Evolutionary conservation across 176 grass and related monocot genomes (phyloP).

Genomic region (Tillandsia fasciculata): DNA sequence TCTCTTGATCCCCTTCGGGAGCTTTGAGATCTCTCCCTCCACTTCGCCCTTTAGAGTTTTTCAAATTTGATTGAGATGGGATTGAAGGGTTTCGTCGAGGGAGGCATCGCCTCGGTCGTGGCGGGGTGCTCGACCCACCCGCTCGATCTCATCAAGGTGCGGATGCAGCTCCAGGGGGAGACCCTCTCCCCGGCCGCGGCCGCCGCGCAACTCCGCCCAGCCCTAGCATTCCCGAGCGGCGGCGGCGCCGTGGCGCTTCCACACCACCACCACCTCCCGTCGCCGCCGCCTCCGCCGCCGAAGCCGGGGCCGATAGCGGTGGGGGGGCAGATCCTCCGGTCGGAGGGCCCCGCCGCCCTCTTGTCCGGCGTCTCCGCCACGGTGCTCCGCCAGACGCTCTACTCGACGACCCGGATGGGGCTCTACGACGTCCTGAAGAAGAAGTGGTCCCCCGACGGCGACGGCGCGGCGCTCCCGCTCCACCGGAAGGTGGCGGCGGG

Average conservation of each 20-base stretch:
- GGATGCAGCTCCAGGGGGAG: constrained; percentile 93
- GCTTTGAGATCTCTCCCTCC: background rate
- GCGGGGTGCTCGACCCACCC: constrained; percentile 92
- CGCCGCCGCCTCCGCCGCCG: constrained; percentile 5
- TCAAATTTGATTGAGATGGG: constrained; percentile 30
- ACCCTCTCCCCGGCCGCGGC: constrained; percentile 5
- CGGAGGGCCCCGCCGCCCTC: constrained; percentile 59
- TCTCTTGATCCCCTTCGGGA: background rate
- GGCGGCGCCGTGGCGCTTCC: constrained; percentile 13
- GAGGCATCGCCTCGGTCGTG: constrained; percentile 80
- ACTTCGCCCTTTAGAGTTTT: background rate
- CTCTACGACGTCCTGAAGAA: constrained; percentile 92
- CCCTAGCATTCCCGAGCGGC: constrained; percentile 45
- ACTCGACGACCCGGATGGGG: constrained; percentile 92
- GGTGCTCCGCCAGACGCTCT: constrained; percentile 80
- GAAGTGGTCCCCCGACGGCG: constrained; percentile 38
- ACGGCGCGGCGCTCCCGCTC: constrained; percentile 47
- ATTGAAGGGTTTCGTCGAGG: constrained; percentile 81
- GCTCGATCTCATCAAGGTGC: constrained; percentile 86
- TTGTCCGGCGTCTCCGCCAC: constrained; percentile 82
- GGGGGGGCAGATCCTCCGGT: constrained; percentile 72
- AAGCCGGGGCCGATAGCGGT: constrained; percentile 68
- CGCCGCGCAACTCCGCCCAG: constrained; percentile 34
- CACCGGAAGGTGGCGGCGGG: constrained; percentile 61
- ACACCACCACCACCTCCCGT: constrained; percentile 19